A percentile compares a stretch with the other conserved stretches of the same genome.
Evolutionary conservation across 2,329 filamentous ascomycete genomes (phyloP).

Genomic region (Curvularia hawaiiensis): DNA sequence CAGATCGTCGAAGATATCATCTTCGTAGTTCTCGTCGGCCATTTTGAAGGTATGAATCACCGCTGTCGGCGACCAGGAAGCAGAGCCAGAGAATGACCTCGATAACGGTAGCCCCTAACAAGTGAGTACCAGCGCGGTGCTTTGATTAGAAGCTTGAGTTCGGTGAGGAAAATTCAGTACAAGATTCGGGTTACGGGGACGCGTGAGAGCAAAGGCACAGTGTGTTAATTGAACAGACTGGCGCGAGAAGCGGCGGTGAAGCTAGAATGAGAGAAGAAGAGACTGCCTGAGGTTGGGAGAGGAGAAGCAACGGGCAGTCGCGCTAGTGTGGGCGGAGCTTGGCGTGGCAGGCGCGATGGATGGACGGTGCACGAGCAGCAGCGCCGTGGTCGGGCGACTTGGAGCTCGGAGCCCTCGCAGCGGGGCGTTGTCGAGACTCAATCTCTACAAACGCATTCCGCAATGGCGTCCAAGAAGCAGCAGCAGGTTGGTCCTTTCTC

Average conservation of each 20-base stretch:
- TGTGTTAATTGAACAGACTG: neutral
- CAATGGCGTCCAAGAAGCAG: constrained; percentile 55
- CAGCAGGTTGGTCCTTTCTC: constrained; percentile 46
- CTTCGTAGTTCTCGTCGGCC: constrained; percentile 86
- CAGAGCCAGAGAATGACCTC: neutral
- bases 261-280: constrained; percentile 21
- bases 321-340: constrained; percentile 24
- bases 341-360: constrained; percentile 22
- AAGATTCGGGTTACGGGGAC: neutral
- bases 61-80: neutral
- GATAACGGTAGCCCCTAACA: neutral
- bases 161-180: neutral
- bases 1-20: constrained; percentile 96
- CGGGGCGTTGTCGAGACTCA: constrained; percentile 19
- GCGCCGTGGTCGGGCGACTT: constrained; percentile 12
- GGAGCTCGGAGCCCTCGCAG: constrained; percentile 21
- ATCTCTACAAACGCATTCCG: constrained; percentile 8
- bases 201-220: neutral
- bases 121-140: neutral
- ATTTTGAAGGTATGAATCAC: constrained; percentile 52
- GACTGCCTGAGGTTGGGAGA: constrained; percentile 28
- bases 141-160: neutral
- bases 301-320: constrained; percentile 20
- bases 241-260: neutral
- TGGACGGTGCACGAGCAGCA: constrained; percentile 10